Conservation (phyloP, 73 alveolate genomes). For the Tetrahymena elliotti region DNA sequence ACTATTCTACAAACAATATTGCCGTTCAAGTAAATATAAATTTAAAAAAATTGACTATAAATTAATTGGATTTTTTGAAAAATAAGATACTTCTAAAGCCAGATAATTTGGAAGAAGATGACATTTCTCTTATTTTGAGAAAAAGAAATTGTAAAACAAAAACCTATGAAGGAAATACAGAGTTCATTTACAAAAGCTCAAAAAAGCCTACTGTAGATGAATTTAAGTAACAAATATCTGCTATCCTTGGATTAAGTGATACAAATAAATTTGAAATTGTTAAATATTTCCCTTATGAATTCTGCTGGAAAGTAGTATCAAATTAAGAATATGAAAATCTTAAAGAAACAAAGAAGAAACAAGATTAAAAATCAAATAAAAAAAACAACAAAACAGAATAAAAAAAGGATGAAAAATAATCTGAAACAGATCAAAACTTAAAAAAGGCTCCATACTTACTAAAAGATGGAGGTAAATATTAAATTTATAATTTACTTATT, state of each 20-base stretch:
- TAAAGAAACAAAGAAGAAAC: background rate
- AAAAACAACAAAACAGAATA: background rate
- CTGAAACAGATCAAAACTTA: background rate
- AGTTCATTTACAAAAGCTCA: background rate
- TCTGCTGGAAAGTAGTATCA: background rate
- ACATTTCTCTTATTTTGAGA: background rate
- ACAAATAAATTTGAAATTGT: background rate
- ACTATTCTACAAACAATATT: background rate
- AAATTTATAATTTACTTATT: background rate
- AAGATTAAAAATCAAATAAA: background rate
- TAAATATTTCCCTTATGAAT: background rate
- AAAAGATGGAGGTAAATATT: background rate
- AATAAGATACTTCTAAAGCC: background rate
- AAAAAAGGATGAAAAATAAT: background rate
- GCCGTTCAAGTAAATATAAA: background rate
- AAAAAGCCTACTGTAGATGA: background rate
- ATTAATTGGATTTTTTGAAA: background rate
- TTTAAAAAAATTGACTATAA: background rate
- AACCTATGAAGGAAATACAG: background rate
- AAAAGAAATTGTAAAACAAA: background rate
- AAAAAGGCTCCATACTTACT: background rate
- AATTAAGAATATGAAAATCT: background rate
- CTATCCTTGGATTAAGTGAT: background rate
- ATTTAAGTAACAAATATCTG: background rate
- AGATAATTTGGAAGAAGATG: background rate